Conservation (phyloP, 306 rosid genomes). For the Castanospermum australe region DNA sequence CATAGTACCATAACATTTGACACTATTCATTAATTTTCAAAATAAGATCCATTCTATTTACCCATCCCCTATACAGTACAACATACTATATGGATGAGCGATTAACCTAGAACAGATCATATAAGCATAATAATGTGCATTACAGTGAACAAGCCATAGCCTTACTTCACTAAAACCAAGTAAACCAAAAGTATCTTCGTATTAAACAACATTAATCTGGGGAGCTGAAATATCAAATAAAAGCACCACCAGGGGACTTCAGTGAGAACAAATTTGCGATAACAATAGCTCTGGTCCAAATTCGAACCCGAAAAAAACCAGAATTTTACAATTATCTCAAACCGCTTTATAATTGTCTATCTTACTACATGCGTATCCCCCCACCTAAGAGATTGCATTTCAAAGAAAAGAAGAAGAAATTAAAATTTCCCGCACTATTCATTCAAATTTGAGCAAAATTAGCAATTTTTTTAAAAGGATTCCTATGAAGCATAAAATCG, state of each 20-base stretch:
- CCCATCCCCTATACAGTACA: background rate
- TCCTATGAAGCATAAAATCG: background rate
- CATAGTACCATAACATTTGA: background rate
- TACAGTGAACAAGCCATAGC: background rate
- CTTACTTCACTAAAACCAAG: background rate
- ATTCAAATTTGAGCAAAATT: background rate
- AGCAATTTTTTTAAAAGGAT: background rate
- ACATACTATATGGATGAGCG: background rate
- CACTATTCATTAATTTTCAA: background rate
- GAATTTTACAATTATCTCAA: conserved; percentile 9
- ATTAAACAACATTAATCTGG: background rate
- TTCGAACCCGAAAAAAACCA: background rate
- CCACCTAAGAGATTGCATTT: conserved; percentile 23
- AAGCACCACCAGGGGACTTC: background rate
- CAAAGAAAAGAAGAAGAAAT: background rate
- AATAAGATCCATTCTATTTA: conserved; percentile 21
- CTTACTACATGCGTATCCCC: background rate
- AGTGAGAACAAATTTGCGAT: background rate
- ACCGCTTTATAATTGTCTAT: background rate
- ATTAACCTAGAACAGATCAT: background rate
- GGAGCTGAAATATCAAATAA: background rate
- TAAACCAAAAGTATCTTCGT: background rate
- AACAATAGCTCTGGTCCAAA: background rate
- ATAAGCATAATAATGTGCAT: background rate
- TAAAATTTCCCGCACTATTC: background rate